Percentiles rank a stretch among this genome's conserved stretches.
phyloP scores from a whole-genome alignment of 140 eudicot species.

The Flaveria floridana region DNA sequence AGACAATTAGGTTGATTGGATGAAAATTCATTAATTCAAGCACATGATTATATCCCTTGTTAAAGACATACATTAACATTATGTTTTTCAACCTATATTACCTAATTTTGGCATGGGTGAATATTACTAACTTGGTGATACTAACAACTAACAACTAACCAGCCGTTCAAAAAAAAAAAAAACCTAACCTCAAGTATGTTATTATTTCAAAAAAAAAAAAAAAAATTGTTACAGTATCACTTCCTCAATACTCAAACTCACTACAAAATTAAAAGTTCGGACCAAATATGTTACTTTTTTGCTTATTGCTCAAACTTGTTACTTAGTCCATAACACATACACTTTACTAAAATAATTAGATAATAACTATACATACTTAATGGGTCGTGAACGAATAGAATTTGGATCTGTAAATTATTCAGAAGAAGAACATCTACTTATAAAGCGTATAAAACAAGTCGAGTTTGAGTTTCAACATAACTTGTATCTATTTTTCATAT shows the following conservation, averaged over 20 bases:
- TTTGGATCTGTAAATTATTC: background rate
- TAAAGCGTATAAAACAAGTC: background rate
- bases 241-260: no score
- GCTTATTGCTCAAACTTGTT: no score
- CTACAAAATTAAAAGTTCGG: no score
- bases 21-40: slow-evolving; percentile 16
- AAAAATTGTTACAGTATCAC: background rate
- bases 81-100: background rate
- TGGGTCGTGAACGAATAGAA: no score
- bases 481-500: background rate
- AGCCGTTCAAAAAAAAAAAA: no score
- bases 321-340: no score
- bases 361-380: no score
- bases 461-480: background rate
- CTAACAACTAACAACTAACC: no score
- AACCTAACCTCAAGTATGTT: background rate
- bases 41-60: slow-evolving; percentile 11
- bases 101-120: no score
- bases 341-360: no score
- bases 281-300: no score
- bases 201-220: background rate
- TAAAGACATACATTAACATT: background rate
- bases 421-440: background rate
- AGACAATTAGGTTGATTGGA: slow-evolving; percentile 21
- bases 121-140: no score